Conservation (phyloP, 441 rosid genomes). For the Erodium texanum region DNA sequence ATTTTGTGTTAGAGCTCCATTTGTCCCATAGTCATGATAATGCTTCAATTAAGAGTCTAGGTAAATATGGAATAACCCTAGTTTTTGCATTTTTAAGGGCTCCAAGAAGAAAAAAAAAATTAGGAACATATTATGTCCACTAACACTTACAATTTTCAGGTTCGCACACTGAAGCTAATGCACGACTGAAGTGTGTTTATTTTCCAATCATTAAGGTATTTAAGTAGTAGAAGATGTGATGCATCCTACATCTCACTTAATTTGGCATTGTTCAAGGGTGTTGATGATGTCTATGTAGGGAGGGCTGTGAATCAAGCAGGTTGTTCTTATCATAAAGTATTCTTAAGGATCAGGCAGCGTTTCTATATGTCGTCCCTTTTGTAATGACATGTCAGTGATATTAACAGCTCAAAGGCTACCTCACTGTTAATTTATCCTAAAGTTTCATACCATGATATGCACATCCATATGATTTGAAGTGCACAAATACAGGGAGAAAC, state of each 20-base stretch:
- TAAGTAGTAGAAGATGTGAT: not conserved
- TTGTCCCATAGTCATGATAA: conserved; percentile 25
- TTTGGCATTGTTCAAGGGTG: not conserved
- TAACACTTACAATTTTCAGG: conserved; percentile 25
- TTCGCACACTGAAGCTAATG: conserved; percentile 44
- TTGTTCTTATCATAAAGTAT: not conserved
- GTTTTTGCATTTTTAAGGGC: not conserved
- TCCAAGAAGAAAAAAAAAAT: not conserved
- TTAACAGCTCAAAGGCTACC: not conserved
- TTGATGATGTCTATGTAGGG: not conserved
- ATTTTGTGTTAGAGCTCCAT: conserved; percentile 41
- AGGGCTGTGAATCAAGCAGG: not conserved
- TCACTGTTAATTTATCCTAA: not conserved
- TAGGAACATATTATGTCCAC: not conserved
- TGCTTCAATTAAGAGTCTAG: conserved; percentile 10
- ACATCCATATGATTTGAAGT: conserved; percentile 2
- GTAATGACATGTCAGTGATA: not conserved
- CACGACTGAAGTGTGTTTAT: conserved; percentile 61
- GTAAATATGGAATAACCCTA: conserved; percentile 10
- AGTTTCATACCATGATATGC: not conserved
- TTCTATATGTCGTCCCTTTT: not conserved
- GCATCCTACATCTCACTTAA: not conserved
- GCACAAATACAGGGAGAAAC: not conserved
- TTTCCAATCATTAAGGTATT: conserved; percentile 53
- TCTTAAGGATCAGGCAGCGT: not conserved